These are phyloP conservation scores for Cladosporium austrohemisphaericum DNA, from an alignment of 2,329 filamentous ascomycete species.

Conservation along the genomic window DNA sequence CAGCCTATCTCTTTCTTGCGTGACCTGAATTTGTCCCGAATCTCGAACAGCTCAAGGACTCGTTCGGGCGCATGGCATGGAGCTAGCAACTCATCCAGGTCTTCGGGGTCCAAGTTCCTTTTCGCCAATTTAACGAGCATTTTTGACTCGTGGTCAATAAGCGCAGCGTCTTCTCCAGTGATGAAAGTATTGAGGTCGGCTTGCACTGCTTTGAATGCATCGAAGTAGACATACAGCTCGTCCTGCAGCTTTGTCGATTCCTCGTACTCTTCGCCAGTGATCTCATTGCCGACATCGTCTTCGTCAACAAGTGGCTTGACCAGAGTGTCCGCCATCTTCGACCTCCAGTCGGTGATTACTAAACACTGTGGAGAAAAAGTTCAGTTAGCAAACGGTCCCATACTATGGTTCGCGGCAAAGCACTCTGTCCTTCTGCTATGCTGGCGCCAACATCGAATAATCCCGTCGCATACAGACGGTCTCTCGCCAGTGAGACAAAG, in stretches of 20 bases:
- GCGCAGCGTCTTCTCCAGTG: conserved; percentile 70
- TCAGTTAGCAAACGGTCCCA: too few species aligned
- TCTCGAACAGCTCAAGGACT: conserved; percentile 47
- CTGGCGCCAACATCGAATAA: too few species aligned
- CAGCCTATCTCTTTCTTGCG: conserved; percentile 57
- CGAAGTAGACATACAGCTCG: conserved; percentile 81
- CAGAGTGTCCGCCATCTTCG: conserved; percentile 67
- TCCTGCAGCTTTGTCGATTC: conserved; percentile 85
- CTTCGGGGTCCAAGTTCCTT: conserved; percentile 46
- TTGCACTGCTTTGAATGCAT: conserved; percentile 68
- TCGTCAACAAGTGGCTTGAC: conserved; percentile 76
- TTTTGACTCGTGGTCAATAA: conserved; percentile 70
- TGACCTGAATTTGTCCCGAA: conserved; percentile 44
- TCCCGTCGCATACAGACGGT: too few species aligned
- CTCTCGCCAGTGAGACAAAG: too few species aligned
- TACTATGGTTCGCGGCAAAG: too few species aligned
- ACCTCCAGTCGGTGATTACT: conserved; percentile 70
- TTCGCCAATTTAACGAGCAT: conserved; percentile 28
- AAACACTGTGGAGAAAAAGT: too few species aligned
- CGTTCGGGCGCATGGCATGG: conserved; percentile 69
- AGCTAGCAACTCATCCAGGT: conserved; percentile 54
- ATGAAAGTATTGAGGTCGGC: conserved; percentile 75
- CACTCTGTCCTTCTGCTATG: too few species aligned
- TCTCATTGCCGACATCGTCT: conserved; percentile 64
- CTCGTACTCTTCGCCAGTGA: conserved; percentile 86